Evolutionary conservation across 108 stramenopile genomes (phyloP).

Genomic region (Fistulifera pelliculosa): DNA sequence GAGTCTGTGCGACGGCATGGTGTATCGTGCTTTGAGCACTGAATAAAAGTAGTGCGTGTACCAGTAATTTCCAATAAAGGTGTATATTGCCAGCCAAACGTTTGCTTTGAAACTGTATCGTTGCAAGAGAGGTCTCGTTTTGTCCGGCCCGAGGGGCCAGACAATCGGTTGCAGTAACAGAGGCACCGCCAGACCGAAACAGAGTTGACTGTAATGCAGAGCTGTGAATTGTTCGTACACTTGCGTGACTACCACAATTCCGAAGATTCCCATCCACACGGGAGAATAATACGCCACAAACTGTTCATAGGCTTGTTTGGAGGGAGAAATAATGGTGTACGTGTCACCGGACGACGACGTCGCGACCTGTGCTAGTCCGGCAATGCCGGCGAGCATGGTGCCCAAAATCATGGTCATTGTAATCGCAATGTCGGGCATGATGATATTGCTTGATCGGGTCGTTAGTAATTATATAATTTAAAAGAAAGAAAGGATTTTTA

Average conservation of each 20-base stretch:
- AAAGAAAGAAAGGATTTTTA: no score
- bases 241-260: slow-evolving; percentile 64
- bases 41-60: slow-evolving; percentile 94
- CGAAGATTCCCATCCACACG: slow-evolving; percentile 79
- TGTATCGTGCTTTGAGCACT: slow-evolving; percentile 90
- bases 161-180: slow-evolving; percentile 78
- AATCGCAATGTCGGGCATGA: slow-evolving; percentile 20
- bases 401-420: slow-evolving; percentile 55
- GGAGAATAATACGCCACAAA: slow-evolving; percentile 65
- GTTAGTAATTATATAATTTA: no score
- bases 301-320: slow-evolving; percentile 73
- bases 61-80: slow-evolving; percentile 98
- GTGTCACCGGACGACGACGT: slow-evolving; percentile 10
- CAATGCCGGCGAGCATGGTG: slow-evolving; percentile 58
- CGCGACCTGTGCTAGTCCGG: slow-evolving; percentile 20
- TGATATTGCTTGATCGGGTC: neutral
- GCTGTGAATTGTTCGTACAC: slow-evolving; percentile 78
- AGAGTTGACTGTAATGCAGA: slow-evolving; percentile 60
- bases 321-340: slow-evolving; percentile 40
- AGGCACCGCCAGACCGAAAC: slow-evolving; percentile 70
- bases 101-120: slow-evolving; percentile 89
- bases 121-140: slow-evolving; percentile 42
- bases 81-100: slow-evolving; percentile 83
- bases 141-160: slow-evolving; percentile 67
- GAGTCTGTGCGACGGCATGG: slow-evolving; percentile 87